Conservation (phyloP, 768 basidiomycete species). For the Macrocybe gigantea region DNA sequence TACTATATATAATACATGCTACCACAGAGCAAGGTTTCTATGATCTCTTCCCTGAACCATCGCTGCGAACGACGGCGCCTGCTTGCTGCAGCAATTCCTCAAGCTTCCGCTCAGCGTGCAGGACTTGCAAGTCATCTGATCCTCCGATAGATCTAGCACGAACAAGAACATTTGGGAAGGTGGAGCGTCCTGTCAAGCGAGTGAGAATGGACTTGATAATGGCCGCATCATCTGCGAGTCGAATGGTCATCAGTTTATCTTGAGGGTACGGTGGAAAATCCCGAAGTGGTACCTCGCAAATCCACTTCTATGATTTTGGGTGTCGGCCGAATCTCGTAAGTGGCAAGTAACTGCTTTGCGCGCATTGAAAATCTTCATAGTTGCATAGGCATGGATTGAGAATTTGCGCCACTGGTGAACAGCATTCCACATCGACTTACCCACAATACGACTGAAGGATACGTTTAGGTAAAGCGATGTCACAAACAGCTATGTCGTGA, state of each 20-base stretch:
- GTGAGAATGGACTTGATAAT: conserved; percentile 61
- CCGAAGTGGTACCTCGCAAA: conserved; percentile 41
- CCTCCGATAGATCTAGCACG: conserved; percentile 62
- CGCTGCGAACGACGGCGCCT: conserved; percentile 32
- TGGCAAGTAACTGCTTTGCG: conserved; percentile 57
- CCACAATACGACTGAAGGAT: conserved; percentile 61
- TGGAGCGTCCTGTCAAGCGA: conserved; percentile 59
- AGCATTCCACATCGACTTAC: conserved; percentile 33
- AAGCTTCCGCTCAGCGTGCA: conserved; percentile 46
- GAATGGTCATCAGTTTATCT: neutral
- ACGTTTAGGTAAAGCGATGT: neutral
- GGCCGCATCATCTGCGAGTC: conserved; percentile 46
- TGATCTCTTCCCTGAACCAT: conserved; percentile 10
- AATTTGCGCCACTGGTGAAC: neutral
- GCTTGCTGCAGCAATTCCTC: conserved; percentile 39
- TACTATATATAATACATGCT: conserved; percentile 1
- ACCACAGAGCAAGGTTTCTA: neutral
- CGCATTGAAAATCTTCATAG: conserved; percentile 46
- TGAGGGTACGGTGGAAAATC: neutral
- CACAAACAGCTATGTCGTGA: neutral
- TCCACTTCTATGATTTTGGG: conserved; percentile 77
- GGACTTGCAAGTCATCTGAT: conserved; percentile 47
- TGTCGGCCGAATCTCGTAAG: conserved; percentile 54
- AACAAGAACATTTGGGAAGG: conserved; percentile 74
- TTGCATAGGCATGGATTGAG: neutral